Conservation (phyloP, 371 early-diverging fungal species). For the Mortierella sp. region DNA sequence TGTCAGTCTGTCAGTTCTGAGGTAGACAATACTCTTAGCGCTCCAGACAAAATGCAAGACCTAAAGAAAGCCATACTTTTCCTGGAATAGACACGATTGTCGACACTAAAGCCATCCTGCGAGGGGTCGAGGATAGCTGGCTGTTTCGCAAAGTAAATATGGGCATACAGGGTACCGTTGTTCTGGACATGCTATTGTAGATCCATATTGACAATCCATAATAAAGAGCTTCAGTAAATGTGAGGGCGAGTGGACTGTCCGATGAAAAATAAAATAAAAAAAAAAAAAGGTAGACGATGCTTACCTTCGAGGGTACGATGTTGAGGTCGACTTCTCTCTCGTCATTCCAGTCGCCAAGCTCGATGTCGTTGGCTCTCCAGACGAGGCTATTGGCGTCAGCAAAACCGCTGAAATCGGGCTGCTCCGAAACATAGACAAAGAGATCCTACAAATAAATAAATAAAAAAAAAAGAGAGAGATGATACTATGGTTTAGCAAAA, state of each 20-base stretch:
- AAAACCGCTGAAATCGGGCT: slow-evolving; percentile 64
- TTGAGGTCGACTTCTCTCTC: slow-evolving; percentile 54
- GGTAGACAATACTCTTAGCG: neutral
- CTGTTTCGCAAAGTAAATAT: slow-evolving; percentile 73
- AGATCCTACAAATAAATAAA: slow-evolving; percentile 51
- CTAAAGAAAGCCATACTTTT: slow-evolving; percentile 26
- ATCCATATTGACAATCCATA: slow-evolving; percentile 3
- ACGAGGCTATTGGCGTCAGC: slow-evolving; percentile 56
- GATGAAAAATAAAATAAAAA: slow-evolving; percentile 4
- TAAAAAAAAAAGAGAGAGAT: neutral
- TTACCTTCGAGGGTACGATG: slow-evolving; percentile 58
- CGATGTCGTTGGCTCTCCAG: slow-evolving; percentile 66
- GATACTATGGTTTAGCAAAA: neutral
- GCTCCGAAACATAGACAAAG: slow-evolving; percentile 63
- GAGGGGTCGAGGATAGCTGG: slow-evolving; percentile 65
- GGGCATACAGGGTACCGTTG: slow-evolving; percentile 88
- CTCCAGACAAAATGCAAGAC: neutral
- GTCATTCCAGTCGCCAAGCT: slow-evolving; percentile 68
- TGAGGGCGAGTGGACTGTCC: no score
- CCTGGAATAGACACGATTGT: slow-evolving; percentile 42
- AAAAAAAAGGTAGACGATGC: slow-evolving; percentile 21
- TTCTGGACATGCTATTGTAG: slow-evolving; percentile 69
- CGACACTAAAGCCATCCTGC: slow-evolving; percentile 15
- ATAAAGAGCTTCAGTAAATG: neutral
- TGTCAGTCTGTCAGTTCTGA: neutral